Evolutionary conservation across 2,329 filamentous ascomycete species (phyloP).

Genomic region (Dothideomycetidae sp.): DNA sequence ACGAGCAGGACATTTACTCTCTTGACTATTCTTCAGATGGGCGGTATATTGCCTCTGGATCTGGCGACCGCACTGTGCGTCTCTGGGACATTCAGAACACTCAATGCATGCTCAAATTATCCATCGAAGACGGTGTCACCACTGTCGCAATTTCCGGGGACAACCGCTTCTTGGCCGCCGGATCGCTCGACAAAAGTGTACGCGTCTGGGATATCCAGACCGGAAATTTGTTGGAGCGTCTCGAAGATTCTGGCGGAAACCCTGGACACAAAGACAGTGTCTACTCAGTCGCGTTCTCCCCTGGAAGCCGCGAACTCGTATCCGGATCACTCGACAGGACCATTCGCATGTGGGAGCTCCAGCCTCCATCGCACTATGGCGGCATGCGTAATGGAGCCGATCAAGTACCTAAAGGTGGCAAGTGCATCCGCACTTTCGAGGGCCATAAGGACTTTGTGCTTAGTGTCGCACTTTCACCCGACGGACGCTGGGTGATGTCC

Average conservation of each 20-base stretch:
- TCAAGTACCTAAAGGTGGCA: conserved; percentile 56
- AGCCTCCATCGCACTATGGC: conserved; percentile 48
- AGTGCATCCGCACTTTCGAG: conserved; percentile 93
- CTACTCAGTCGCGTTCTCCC: conserved; percentile 91
- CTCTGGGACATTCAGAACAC: conserved; percentile 90
- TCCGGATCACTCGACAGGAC: conserved; percentile 94
- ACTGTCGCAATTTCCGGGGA: conserved; percentile 96
- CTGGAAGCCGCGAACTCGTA: conserved; percentile 82
- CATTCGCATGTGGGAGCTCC: conserved; percentile 98
- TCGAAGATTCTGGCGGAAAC: conserved; percentile 54
- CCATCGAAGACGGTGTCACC: conserved; percentile 92
- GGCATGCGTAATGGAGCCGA: conserved; percentile 33
- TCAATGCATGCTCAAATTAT: conserved; percentile 67
- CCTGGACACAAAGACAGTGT: conserved; percentile 95
- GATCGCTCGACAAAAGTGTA: conserved; percentile 93
- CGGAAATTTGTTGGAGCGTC: conserved; percentile 74
- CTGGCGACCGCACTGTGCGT: conserved; percentile 84
- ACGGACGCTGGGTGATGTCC: conserved; percentile 89
- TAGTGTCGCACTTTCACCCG: conserved; percentile 85
- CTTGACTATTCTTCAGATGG: conserved; percentile 90
- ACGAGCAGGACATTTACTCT: conserved; percentile 97
- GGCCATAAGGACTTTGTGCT: conserved; percentile 98
- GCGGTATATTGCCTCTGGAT: conserved; percentile 86
- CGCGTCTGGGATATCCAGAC: conserved; percentile 87
- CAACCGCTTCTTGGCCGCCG: conserved; percentile 84